Conservation (phyloP, 2,329 filamentous ascomycete species). For the Chaetoscypha palmicola region DNA sequence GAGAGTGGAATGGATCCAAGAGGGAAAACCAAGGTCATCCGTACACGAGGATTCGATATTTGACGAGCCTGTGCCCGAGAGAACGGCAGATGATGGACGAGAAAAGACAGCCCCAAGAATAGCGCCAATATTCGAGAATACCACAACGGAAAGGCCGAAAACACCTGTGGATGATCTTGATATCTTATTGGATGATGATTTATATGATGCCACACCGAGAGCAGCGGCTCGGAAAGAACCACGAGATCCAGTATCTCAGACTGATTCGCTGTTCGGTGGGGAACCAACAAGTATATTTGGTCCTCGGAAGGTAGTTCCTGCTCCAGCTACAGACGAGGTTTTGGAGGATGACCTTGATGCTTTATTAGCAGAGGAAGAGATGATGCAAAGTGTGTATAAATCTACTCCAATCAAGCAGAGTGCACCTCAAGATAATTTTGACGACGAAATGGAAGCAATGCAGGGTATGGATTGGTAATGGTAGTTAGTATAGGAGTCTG, state of each 20-base stretch:
- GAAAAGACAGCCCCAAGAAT: conserved; percentile 29
- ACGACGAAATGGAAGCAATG: conserved; percentile 52
- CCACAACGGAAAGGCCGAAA: conserved; percentile 21
- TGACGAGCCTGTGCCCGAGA: conserved; percentile 22
- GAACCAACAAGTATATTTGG: conserved; percentile 23
- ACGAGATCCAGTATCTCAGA: conserved; percentile 16
- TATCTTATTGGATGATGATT: conserved; percentile 20
- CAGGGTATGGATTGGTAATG: conserved; percentile 53
- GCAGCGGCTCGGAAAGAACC: conserved; percentile 14
- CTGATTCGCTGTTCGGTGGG: conserved; percentile 20
- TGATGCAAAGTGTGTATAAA: conserved; percentile 19
- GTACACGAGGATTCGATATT: conserved; percentile 27
- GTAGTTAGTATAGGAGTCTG: too few relatives aligned
- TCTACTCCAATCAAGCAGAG: conserved; percentile 15
- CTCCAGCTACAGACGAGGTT: conserved; percentile 26
- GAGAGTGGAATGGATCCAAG: conserved; percentile 77
- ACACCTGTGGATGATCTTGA: conserved; percentile 20
- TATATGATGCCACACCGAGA: conserved; percentile 49
- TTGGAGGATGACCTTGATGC: conserved; percentile 36
- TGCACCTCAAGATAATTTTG: conserved; percentile 34
- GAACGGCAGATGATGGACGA: conserved; percentile 27
- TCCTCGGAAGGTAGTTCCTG: conserved; percentile 11
- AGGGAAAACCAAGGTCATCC: conserved; percentile 49
- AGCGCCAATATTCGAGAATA: conserved; percentile 34
- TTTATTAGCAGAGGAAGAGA: conserved; percentile 24